These are phyloP conservation scores for Globisporangium viniferum DNA, from an alignment of 352 stramenopile genomes.

Conservation along the genomic window DNA sequence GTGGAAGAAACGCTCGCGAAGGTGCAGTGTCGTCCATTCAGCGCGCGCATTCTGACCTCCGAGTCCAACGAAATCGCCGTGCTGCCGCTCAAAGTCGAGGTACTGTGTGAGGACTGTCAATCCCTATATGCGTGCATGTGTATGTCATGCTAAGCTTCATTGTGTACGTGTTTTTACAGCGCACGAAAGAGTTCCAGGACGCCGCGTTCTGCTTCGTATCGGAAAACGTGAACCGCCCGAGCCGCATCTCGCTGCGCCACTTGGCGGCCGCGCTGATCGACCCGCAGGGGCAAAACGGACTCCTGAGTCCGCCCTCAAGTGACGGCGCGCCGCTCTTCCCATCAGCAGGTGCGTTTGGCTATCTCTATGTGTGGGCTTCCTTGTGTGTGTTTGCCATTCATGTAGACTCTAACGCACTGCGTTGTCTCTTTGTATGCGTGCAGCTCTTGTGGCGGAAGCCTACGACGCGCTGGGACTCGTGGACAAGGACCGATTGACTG, in stretches of 20 bases:
- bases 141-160: not conserved
- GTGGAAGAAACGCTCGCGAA: conserved; percentile 80
- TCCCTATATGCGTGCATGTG: not conserved
- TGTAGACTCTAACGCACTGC: not conserved
- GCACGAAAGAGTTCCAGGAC: conserved; percentile 64
- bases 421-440: not conserved
- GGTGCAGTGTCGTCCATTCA: conserved; percentile 79
- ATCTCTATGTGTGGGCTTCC: not conserved
- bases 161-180: conserved; percentile 19
- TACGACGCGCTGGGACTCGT: conserved; percentile 67
- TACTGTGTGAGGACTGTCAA: conserved; percentile 2
- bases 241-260: conserved; percentile 63
- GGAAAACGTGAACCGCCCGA: conserved; percentile 44
- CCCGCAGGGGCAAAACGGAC: conserved; percentile 18
- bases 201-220: conserved; percentile 53
- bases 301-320: not conserved
- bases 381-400: not conserved
- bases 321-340: conserved; percentile 34
- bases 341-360: conserved; percentile 32
- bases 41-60: conserved; percentile 66
- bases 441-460: conserved; percentile 63
- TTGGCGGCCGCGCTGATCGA: conserved; percentile 46
- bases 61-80: conserved; percentile 76
- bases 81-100: conserved; percentile 58
- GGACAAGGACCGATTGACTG: conserved; percentile 35